Base-by-base conservation (phyloP, 345 rosid species). In the Hirschfeldia incana region DNA sequence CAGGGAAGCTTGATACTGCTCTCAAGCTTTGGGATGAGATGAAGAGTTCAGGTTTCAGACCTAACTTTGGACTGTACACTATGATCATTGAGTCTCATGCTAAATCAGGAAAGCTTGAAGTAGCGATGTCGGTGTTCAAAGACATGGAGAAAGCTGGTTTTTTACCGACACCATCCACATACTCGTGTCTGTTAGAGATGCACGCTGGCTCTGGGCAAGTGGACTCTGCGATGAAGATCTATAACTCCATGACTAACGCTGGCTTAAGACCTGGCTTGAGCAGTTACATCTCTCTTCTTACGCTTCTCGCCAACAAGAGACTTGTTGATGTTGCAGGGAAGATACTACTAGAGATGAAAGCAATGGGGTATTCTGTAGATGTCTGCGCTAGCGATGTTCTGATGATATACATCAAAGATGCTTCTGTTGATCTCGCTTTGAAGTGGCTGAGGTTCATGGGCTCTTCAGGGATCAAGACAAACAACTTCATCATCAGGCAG, bases 111-210 rank as follows among this genome's bases (percentile, higher is more conserved):
- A 96, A 96, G 86, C 99, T 93, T 32, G 97, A 96, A 76, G 81
- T 84, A 69, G 97, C 99, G 63, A 89, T 89, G 90, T 88, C 97
- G 36, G 82, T 89, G 44, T 96, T 90, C 44, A 82, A 81, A 49
- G 97, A 96, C 60, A 93, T 92, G 98, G 99, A 93, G 83, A 93
- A 83, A 83, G 93, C 97, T 65, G 99, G 99, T 51, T 95, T 92
- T 75, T 84, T 89, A 67, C 97, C 99, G 4, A 91, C 98, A 29
- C 92, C 97, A 2, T 91, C 99, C 2, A 93, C 99, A 1, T 93
- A 89, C 73, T 96, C 97, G 1, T 90, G 92, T 81, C 97, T 96
- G 69, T 74, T 96, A 79, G 99, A 93, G 84, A 88, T 96, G 98
- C 97, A 93, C 69, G 94, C 98, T 79, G 94, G 92, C 17, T 82